Conservation (phyloP, 768 basidiomycete species). For the Russula virescens region DNA sequence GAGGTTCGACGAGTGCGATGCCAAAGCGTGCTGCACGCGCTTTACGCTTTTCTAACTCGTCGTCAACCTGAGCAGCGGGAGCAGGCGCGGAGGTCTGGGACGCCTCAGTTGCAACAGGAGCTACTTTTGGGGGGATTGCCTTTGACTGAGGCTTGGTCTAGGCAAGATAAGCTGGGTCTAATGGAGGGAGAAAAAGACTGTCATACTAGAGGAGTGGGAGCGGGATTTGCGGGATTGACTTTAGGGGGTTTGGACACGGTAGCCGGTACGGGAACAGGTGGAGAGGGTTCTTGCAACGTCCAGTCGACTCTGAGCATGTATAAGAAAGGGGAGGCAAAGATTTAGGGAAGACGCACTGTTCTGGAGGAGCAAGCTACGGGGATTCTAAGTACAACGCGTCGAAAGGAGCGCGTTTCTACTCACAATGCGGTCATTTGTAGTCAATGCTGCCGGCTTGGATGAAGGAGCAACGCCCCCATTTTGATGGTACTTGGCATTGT, state of each 20-base stretch:
- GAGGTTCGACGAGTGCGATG: conserved; percentile 50
- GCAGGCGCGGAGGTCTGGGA: conserved; percentile 5
- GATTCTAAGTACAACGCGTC: conserved; percentile 7
- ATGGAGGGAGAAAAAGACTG: not conserved
- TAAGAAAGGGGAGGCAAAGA: conserved; percentile 4
- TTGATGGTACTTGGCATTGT: conserved; percentile 32
- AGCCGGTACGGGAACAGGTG: not conserved
- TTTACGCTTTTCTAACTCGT: conserved; percentile 52
- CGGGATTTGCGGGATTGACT: not conserved
- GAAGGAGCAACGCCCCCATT: conserved; percentile 11
- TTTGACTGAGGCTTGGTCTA: conserved; percentile 8
- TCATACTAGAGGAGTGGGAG: not conserved
- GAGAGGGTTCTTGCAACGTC: not conserved
- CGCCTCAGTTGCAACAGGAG: not conserved
- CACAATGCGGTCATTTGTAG: conserved; percentile 30
- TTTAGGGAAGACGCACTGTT: conserved; percentile 26
- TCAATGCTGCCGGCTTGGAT: conserved; percentile 8
- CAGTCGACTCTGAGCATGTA: conserved; percentile 5
- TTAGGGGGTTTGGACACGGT: conserved; percentile 4
- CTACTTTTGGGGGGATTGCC: not conserved
- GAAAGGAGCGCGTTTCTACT: conserved; percentile 1
- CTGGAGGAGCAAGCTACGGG: conserved; percentile 31
- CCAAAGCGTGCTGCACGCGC: conserved; percentile 67
- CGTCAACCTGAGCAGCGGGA: conserved; percentile 32
- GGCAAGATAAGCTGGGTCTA: not conserved